Evolutionary conservation across 768 basidiomycete species (phyloP).

Genomic region (Sarcomyxa edulis): DNA sequence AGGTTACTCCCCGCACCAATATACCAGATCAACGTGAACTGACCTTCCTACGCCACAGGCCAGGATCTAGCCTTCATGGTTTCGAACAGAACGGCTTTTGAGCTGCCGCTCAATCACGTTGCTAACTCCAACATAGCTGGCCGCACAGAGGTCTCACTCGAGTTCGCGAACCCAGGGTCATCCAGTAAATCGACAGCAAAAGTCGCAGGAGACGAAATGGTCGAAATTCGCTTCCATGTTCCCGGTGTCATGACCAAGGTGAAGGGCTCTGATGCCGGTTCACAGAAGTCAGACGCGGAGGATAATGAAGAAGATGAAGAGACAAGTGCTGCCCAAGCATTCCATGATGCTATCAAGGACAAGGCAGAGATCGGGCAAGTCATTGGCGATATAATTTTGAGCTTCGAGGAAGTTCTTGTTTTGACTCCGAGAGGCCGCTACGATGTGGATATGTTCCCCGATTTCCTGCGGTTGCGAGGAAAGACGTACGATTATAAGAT

Average conservation of each 20-base stretch:
- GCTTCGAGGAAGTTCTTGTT: slow-evolving; percentile 93
- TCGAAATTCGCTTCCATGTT: slow-evolving; percentile 95
- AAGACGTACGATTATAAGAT: slow-evolving; percentile 99
- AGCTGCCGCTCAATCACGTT: slow-evolving; percentile 79
- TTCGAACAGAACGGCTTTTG: slow-evolving; percentile 83
- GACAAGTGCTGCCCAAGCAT: slow-evolving; percentile 88
- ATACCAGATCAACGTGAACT: neutral
- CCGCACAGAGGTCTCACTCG: slow-evolving; percentile 97
- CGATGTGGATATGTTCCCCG: slow-evolving; percentile 96
- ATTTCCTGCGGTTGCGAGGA: slow-evolving; percentile 91
- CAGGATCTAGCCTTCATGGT: slow-evolving; percentile 90
- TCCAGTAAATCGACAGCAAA: slow-evolving; percentile 32
- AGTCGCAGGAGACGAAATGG: slow-evolving; percentile 73
- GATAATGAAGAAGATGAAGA: slow-evolving; percentile 66
- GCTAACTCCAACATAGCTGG: slow-evolving; percentile 98
- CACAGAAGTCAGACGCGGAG: slow-evolving; percentile 68
- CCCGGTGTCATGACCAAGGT: slow-evolving; percentile 71
- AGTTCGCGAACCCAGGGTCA: slow-evolving; percentile 59
- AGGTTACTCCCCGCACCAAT: slow-evolving; percentile 43
- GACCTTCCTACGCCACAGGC: slow-evolving; percentile 47
- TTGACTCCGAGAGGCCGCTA: slow-evolving; percentile 95
- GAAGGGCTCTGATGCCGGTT: slow-evolving; percentile 66
- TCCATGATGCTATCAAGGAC: slow-evolving; percentile 96
- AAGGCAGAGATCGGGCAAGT: slow-evolving; percentile 92
- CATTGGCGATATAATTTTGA: slow-evolving; percentile 85